Base-by-base conservation (phyloP, 192 early-diverging fungal species). In the Backusella westeae region DNA sequence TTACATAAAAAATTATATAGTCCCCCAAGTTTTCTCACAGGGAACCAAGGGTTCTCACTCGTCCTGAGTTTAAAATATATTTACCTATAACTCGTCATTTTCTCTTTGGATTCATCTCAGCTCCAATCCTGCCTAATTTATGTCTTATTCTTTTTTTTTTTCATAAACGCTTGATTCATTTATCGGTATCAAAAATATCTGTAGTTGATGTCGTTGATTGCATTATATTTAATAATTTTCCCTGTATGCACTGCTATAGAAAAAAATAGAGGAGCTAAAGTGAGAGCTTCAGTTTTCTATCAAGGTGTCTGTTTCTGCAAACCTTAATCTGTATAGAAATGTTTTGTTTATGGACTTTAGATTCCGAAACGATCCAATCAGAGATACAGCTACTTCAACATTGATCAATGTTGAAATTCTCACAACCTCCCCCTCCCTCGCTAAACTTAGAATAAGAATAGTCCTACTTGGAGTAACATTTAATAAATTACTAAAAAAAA, bases 1-100 rank as follows among this genome's bases (percentile, higher is more conserved):
- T 63, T 63, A 63, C 56, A 26, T 63, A 63, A 63, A 59, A 49
- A 63, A 63, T 29, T 63, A 63, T 63, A 63, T 63, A 63, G 23
- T 63, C 56, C 53, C 53, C 23, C 56, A 63, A 10, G 56, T 63
- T 63, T 63, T 63, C 56, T 63, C 56, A 63, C 56, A 63, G 56
- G 56, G 56, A 63, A 63, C 12, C 9, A 63, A 63, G 12, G 23
- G 26, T 9, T 63, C n/a, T 29, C 26, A 63, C 56, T 63, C 56
- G 56, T 63, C 56, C 56, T 63, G 56, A 63, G 56, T 63, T 63
- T 63, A 10, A 63, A 59, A 63, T 0, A 0, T 29, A 63, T 10
- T 29, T 23, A 63, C 56, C 56, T 29, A 63, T 63, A 63, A 14
- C 26, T 29, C 56, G 26, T 29, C 56, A 26, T 59, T 59, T 59